These are phyloP conservation scores for Vigna radiata DNA, from an alignment of 306 rosid genomes.

Conservation along the genomic window DNA sequence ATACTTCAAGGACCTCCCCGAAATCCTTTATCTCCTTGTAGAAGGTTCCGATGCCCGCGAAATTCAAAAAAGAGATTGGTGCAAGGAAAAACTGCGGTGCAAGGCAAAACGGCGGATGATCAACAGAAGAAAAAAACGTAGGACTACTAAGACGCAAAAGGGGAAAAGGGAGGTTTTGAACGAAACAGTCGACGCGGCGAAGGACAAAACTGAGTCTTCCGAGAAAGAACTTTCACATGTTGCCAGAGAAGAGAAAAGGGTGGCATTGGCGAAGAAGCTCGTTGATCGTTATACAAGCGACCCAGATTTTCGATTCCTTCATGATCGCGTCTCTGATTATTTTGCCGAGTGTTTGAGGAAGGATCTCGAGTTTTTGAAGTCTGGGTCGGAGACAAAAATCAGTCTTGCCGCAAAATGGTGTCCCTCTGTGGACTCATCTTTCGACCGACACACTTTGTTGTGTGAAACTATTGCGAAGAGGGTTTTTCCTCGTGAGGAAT, in stretches of 20 bases:
- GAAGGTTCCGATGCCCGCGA: constrained; percentile 54
- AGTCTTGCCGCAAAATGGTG: constrained; percentile 88
- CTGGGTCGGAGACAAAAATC: constrained; percentile 41
- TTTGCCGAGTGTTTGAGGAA: constrained; percentile 62
- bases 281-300: constrained; percentile 50
- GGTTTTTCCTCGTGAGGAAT: constrained; percentile 56
- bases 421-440: constrained; percentile 75
- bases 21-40: constrained; percentile 66
- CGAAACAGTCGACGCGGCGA: background rate
- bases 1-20: constrained; percentile 76
- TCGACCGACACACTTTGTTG: constrained; percentile 60
- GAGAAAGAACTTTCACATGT: constrained; percentile 53
- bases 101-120: too few relatives aligned
- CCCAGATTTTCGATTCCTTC: constrained; percentile 49
- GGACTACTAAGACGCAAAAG: background rate
- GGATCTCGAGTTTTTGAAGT: constrained; percentile 55
- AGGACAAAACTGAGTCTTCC: background rate
- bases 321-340: constrained; percentile 59
- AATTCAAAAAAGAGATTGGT: constrained; percentile 51
- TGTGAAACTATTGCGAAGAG: constrained; percentile 74
- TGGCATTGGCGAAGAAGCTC: constrained; percentile 67
- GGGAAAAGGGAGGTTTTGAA: background rate
- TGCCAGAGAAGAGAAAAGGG: constrained; percentile 49
- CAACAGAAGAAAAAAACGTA: too few relatives aligned
- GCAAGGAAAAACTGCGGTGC: too few relatives aligned